Conservation (phyloP, 345 rosid genomes). For the Gossypium australe region DNA sequence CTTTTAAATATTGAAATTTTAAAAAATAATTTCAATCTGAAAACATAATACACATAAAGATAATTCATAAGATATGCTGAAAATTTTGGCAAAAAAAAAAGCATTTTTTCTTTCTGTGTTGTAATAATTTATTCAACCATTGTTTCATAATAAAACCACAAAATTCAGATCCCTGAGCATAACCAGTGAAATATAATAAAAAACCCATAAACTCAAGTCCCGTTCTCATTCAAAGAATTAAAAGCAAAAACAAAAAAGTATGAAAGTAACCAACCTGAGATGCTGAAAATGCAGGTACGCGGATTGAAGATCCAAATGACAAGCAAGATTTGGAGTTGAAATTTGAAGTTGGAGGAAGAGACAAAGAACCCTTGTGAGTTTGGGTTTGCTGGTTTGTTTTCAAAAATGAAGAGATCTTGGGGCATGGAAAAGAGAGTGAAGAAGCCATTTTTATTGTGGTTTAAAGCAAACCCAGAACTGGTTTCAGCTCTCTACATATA, state of each 20-base stretch:
- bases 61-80: neutral
- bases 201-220: neutral
- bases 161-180: neutral
- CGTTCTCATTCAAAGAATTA: neutral
- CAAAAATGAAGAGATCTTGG: slow-evolving; percentile 42
- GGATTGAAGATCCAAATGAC: slow-evolving; percentile 19
- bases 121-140: neutral
- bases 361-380: slow-evolving; percentile 13
- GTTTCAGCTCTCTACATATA: neutral
- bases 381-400: neutral
- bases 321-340: slow-evolving; percentile 10
- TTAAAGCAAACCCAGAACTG: neutral
- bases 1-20: too few relatives aligned
- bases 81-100: too few relatives aligned
- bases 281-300: slow-evolving; percentile 21
- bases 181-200: neutral
- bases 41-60: neutral
- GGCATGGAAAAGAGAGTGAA: slow-evolving; percentile 52
- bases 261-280: slow-evolving; percentile 34
- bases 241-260: neutral
- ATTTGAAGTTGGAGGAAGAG: slow-evolving; percentile 13
- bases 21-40: neutral
- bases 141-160: neutral
- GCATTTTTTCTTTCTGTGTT: too few relatives aligned
- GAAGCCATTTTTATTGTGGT: slow-evolving; percentile 44